Percentiles rank a stretch among this genome's conserved stretches.
Evolutionary conservation across 768 basidiomycete genomes (phyloP).

Genomic region (Grammothele lineata): DNA sequence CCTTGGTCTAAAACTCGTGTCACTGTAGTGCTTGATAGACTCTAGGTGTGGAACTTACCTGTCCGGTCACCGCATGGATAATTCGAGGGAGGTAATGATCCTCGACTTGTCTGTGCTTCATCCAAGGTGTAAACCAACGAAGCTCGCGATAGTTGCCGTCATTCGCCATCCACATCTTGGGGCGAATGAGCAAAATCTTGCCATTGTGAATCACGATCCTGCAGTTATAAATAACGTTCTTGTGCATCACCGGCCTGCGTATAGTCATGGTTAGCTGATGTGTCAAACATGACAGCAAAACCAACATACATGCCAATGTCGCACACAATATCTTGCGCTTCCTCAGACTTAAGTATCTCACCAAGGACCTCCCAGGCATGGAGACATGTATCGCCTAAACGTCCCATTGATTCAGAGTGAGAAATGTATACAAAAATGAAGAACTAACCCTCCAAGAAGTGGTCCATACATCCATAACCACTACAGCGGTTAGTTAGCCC

Average conservation of each 20-base stretch:
- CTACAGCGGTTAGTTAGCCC: constrained; percentile 38
- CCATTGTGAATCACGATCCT: constrained; percentile 84
- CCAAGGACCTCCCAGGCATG: constrained; percentile 98
- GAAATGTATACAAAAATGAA: no score
- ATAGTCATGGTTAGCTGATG: no score
- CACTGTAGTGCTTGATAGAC: no score
- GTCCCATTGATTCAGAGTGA: no score
- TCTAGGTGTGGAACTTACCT: constrained; percentile 43
- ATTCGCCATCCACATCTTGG: constrained; percentile 99
- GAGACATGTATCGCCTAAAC: constrained; percentile 87
- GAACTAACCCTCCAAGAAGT: constrained; percentile 85
- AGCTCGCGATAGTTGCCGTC: constrained; percentile 91
- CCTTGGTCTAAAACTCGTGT: constrained; percentile 54
- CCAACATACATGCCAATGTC: constrained; percentile 85
- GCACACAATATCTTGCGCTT: constrained; percentile 82
- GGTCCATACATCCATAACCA: constrained; percentile 96
- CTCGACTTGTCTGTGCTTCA: constrained; percentile 83
- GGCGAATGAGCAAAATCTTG: constrained; percentile 89
- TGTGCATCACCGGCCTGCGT: constrained; percentile 90
- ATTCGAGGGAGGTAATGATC: constrained; percentile 90
- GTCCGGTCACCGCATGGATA: constrained; percentile 82
- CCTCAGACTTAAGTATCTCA: constrained; percentile 80
- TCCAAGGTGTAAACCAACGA: constrained; percentile 92
- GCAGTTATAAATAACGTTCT: constrained; percentile 98
- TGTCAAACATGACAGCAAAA: background rate